phyloP scores from a whole-genome alignment of 2,329 filamentous ascomycete species.

The Pseudopyrenochaeta lycopersici region DNA sequence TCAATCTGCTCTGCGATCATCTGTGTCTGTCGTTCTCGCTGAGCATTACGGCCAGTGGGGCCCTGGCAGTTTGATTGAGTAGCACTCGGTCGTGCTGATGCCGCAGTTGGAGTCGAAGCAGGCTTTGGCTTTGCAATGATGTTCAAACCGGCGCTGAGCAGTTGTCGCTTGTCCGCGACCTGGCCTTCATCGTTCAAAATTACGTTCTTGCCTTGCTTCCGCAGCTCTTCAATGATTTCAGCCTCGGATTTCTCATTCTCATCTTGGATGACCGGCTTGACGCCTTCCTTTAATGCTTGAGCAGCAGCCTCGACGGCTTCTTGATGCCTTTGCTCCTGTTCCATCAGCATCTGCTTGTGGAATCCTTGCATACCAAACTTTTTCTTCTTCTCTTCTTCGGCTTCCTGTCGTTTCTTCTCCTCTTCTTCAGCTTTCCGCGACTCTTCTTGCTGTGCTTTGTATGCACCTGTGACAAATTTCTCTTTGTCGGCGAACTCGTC shows the following conservation, averaged over 20 bases:
- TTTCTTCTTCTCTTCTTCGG: conserved; percentile 71
- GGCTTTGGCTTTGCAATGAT: conserved; percentile 70
- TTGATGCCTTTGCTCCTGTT: conserved; percentile 74
- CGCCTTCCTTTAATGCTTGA: conserved; percentile 47
- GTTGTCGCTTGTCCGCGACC: conserved; percentile 83
- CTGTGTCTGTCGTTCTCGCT: conserved; percentile 77
- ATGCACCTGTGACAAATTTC: conserved; percentile 85
- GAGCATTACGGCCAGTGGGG: conserved; percentile 66
- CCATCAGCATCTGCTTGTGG: conserved; percentile 76
- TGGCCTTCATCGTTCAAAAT: conserved; percentile 83
- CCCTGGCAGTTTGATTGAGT: conserved; percentile 37
- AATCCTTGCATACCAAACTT: conserved; percentile 79
- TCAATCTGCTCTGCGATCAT: conserved; percentile 84
- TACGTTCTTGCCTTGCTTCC: conserved; percentile 69
- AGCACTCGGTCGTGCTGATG: conserved; percentile 13
- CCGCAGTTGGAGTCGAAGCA: conserved; percentile 31
- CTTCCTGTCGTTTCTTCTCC: conserved; percentile 72
- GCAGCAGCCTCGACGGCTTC: conserved; percentile 74
- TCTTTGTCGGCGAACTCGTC: conserved; percentile 85
- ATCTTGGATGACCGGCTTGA: conserved; percentile 44
- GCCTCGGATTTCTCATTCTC: conserved; percentile 59
- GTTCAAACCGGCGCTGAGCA: conserved; percentile 79
- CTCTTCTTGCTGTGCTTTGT: conserved; percentile 83
- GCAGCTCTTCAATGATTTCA: conserved; percentile 73
- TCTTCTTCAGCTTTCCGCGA: conserved; percentile 75